Base-by-base conservation (phyloP, 176 grass and related monocot species). In the Aegilops speltoides region DNA sequence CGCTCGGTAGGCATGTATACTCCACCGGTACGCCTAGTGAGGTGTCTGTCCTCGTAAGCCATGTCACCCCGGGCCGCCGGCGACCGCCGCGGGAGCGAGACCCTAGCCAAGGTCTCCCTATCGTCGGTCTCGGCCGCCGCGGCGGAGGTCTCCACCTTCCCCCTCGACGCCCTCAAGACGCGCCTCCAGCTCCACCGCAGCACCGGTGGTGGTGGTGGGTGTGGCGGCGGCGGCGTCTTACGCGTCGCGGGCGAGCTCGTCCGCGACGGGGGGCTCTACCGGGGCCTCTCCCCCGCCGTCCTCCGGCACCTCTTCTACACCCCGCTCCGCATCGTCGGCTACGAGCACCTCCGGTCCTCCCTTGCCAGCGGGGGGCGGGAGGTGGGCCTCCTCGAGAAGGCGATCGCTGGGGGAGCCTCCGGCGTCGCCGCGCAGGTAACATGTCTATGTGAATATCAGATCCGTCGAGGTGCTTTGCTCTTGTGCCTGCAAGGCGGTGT, bases 291-390 rank as follows among this genome's bases (percentile, higher is more conserved):
- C 5, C 92, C 95, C 4, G 95, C 95, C n/a, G 8, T 97, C 15
- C 80, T 97, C 64, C 91, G 93, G 46, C 92, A 97, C 72, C 79
- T 97, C 56, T 83, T 95, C 52, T 97, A 97, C 85, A 93, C 90
- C 25, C 92, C 95, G 13, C 89, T 95, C 33, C 87, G 93, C 79
- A 97, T 97, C 80, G 87, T 95, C 7, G 85, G 93, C 20, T 97
- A 95, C 83, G 95, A 97, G 80, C 73, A 93, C 77, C 77, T 97
- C 48, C 89, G 93, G 62, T 84, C 57, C 68, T 61, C 66, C 62
- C 78, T 91, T n/a, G 80, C 77, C 37, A 19, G 34, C 29, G 87
- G 75, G 15, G 93, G 83, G 0, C 73, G 88, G 28, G 89, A 93
- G 41, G 83, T 63, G 9, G 79, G 87, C 83, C 70, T 95, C 57